Base-by-base conservation (phyloP, 345 rosid species). In the Linum lewisii region DNA sequence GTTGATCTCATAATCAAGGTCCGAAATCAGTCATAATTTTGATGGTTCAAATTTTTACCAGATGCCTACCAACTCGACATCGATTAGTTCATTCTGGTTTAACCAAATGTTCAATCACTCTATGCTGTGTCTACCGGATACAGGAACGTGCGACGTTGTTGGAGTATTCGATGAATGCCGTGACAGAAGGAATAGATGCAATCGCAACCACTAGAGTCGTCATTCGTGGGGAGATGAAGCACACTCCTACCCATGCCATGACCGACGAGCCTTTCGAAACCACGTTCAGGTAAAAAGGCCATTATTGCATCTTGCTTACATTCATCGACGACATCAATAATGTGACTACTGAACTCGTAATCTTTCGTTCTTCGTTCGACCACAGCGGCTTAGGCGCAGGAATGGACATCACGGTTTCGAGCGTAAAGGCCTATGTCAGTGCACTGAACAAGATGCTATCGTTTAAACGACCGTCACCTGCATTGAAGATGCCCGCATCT, bases 111-210 rank as follows among this genome's bases (percentile, higher is more conserved):
- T n/a, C n/a, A n/a, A n/a, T n/a, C n/a, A n/a, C n/a, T n/a, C n/a
- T n/a, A n/a, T n/a, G n/a, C n/a, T n/a, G n/a, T n/a, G n/a, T n/a
- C n/a, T n/a, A n/a, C n/a, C n/a, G n/a, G 38, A 5, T 63, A 58
- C 72, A 93, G 99, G 90, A 78, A 68, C 84, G 88, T 0, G 81
- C 67, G 18, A 64, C 81, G 32, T 89, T 93, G 71, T 88, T 87
- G 0, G 99, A 89, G 72, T 89, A 85, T 76, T 87, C 95, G 56
- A 42, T 93, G 88, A 85, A 15, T 54, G 88, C 97, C 6, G 94
- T 84, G 58, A 84, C 99, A 60, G 95, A 80, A 84, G 97, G 96
- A 69, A 90, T 93, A 10, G 99, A 93, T 76, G 99, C 96, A 10
- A 90, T 93, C 42, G 99, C 99, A 52, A 77, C 88, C 25, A 89